Base-by-base conservation (phyloP, 2,329 filamentous ascomycete genomes). In the Xylaria sp. region DNA sequence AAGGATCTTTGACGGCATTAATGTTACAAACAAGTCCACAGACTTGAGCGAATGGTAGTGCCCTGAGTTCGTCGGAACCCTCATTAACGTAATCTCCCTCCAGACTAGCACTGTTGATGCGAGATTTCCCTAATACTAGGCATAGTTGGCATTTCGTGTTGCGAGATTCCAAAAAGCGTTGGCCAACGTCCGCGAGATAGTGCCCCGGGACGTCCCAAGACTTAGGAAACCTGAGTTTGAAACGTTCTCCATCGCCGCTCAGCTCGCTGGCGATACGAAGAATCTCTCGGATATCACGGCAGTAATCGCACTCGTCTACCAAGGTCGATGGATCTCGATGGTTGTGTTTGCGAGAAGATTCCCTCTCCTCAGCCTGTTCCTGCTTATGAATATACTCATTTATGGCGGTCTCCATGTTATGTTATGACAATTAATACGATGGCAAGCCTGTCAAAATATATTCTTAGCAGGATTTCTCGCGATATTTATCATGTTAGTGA, bases 1-100 rank as follows among this genome's bases (percentile, higher is more conserved):
- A 9, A 1, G 9, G 9, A n/a, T 11, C 47, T 21, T 9, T 24
- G 47, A 50, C 2, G 47, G 19, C 9, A 50, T 12, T 21, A n/a
- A 11, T 11, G n/a, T 50, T 5, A 24, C 11, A 1, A 50, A 50
- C 47, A 17, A 50, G 19, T 50, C 7, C 7, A 24, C 7, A 17
- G 9, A 24, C 19, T 11, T 21, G 47, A 50, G n/a, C 21, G 19
- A 50, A 50, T 3, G 47, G 19, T 11, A 21, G 12, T 21, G 47
- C 47, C 47, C n/a, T 50, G 4, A 50, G 19, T 12, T 50, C n/a
- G 47, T 50, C 19, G 9, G n/a, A 1, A 50, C 24, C 19, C 17
- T 24, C 19, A 9, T 50, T 11, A 72, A 71, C 73, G 69, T 72
- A 73, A 75, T 75, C 17, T 53, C 27, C 12, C 14, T 53, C 24